phyloP scores from a whole-genome alignment of 768 basidiomycete species.

The Xerocomellus dryophilus region DNA sequence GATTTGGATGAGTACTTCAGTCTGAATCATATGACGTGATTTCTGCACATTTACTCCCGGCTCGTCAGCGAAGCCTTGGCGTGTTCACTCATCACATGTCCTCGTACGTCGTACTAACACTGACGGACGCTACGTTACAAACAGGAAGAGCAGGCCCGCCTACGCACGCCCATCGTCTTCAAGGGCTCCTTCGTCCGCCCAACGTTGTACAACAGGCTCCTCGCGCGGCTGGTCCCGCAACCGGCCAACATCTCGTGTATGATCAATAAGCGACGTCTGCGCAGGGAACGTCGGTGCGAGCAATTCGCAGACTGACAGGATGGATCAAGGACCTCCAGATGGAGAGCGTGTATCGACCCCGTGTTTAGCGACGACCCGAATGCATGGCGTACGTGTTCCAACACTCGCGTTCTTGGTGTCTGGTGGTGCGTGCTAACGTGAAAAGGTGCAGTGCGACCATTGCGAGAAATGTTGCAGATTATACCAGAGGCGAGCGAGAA shows the following conservation, averaged over 20 bases:
- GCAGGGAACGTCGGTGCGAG: constrained; percentile 45
- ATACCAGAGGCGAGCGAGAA: constrained; percentile 36
- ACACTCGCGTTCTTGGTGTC: background rate
- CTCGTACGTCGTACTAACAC: background rate
- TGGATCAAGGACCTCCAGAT: constrained; percentile 33
- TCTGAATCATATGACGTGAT: no score
- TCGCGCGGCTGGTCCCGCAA: constrained; percentile 80
- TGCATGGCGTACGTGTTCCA: constrained; percentile 22
- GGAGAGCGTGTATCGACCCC: constrained; percentile 30
- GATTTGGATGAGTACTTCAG: no score
- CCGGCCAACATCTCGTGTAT: constrained; percentile 69
- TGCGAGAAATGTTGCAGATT: constrained; percentile 29
- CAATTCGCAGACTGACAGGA: constrained; percentile 33
- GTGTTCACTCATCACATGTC: constrained; percentile 11
- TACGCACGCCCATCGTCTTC: constrained; percentile 61
- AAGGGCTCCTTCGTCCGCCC: constrained; percentile 72
- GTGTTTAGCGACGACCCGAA: constrained; percentile 27
- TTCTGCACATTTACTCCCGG: no score
- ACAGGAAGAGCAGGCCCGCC: constrained; percentile 54
- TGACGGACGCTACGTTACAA: background rate
- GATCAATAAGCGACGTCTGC: constrained; percentile 49
- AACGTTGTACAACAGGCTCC: constrained; percentile 58
- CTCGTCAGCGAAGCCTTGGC: constrained; percentile 55
- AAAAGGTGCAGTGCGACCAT: constrained; percentile 34
- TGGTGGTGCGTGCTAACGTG: constrained; percentile 1